A percentile compares a stretch with the other conserved stretches of the same genome.
These are phyloP conservation scores for Actinomucor elegans DNA, from an alignment of 371 early-diverging fungal species.

Conservation along the genomic window DNA sequence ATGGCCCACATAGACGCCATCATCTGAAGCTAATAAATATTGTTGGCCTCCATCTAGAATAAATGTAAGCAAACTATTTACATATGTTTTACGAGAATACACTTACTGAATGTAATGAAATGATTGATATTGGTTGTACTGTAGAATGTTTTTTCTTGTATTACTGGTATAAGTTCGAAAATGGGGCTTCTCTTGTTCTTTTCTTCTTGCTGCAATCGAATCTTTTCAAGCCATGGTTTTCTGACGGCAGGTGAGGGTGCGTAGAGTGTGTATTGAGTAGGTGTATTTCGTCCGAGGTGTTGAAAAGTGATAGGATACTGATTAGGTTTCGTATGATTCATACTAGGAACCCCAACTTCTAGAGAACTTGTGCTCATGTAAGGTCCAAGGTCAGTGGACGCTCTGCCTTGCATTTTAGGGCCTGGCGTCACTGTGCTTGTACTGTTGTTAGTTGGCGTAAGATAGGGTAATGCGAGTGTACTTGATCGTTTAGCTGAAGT, in stretches of 20 bases:
- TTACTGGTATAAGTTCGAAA: slow-evolving; percentile 56
- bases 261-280: slow-evolving; percentile 63
- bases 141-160: slow-evolving; percentile 21
- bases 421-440: neutral
- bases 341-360: too few relatives aligned
- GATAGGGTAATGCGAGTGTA: slow-evolving; percentile 11
- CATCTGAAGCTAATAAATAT: slow-evolving; percentile 41
- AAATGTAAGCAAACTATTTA: neutral
- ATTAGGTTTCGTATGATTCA: slow-evolving; percentile 4
- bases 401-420: slow-evolving; percentile 9
- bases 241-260: slow-evolving; percentile 75
- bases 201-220: slow-evolving; percentile 66
- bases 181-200: slow-evolving; percentile 53
- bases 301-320: slow-evolving; percentile 69
- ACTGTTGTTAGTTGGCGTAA: neutral
- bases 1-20: slow-evolving; percentile 47
- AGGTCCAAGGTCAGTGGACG: slow-evolving; percentile 17
- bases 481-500: slow-evolving; percentile 24
- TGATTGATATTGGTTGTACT: slow-evolving; percentile 31
- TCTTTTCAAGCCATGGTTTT: slow-evolving; percentile 81
- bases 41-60: slow-evolving; percentile 38
- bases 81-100: too few relatives aligned
- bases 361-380: slow-evolving; percentile 1
- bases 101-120: slow-evolving; percentile 44
- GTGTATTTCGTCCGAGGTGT: slow-evolving; percentile 67